Percentiles rank a stretch among this genome's conserved stretches.
Evolutionary conservation across 345 rosid species (phyloP).

Genomic region (Syzygium jambos): DNA sequence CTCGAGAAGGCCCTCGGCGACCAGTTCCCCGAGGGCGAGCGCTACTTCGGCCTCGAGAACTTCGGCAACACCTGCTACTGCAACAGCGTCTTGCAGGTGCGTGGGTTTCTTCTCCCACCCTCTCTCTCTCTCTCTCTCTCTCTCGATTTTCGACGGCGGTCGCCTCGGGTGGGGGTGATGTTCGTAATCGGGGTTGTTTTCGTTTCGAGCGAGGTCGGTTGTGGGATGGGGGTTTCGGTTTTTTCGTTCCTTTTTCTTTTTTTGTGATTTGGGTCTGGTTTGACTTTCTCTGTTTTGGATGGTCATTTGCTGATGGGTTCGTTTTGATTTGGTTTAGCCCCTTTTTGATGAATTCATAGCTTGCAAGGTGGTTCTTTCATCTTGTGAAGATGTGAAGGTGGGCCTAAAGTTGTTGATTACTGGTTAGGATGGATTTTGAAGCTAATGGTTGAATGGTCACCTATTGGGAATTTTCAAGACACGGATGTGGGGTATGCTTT

Average conservation of each 20-base stretch:
- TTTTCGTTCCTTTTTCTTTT: not conserved
- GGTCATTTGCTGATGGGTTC: not conserved
- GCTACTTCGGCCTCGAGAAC: slow-evolving; percentile 97
- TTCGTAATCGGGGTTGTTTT: not conserved
- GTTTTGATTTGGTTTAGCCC: not conserved
- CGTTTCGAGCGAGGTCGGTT: not conserved
- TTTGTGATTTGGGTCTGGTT: not conserved
- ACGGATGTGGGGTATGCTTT: not conserved
- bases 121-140: not conserved
- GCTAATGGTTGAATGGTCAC: not conserved
- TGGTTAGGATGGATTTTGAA: not conserved
- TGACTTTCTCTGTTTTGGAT: not conserved
- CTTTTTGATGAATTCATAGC: not conserved
- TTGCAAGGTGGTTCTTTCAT: not conserved
- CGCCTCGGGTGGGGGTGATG: not conserved
- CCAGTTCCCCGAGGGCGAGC: slow-evolving; percentile 99
- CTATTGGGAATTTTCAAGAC: not conserved
- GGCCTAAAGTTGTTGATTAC: not conserved
- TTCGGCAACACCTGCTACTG: slow-evolving; percentile 99
- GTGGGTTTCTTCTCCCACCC: not conserved
- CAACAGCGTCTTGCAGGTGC: slow-evolving; percentile 96
- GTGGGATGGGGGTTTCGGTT: not conserved
- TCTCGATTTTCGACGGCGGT: not conserved
- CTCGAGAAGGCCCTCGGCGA: slow-evolving; percentile 99
- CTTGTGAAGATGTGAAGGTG: not conserved